These are phyloP conservation scores for Yamadazyma sp. DNA, from an alignment of 1,139 yeast genomes.

Conservation along the genomic window DNA sequence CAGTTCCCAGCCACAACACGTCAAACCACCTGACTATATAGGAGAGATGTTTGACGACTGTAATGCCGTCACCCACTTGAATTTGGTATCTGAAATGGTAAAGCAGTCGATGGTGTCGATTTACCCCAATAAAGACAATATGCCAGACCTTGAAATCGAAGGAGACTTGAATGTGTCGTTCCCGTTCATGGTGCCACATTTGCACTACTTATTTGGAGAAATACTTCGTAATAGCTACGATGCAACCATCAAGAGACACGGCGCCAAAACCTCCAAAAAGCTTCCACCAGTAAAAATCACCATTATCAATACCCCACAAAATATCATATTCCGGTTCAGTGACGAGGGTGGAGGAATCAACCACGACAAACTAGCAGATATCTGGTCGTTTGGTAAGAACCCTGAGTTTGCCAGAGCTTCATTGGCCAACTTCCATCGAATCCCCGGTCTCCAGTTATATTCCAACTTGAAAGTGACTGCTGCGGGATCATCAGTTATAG, in stretches of 20 bases:
- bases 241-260: constrained; percentile 60
- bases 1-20: constrained; percentile 39
- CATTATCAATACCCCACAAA: constrained; percentile 63
- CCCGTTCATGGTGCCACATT: constrained; percentile 82
- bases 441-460: constrained; percentile 57
- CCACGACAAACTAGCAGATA: constrained; percentile 53
- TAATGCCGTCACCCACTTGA: constrained; percentile 68
- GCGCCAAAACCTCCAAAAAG: constrained; percentile 25
- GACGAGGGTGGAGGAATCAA: constrained; percentile 90
- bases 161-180: constrained; percentile 65
- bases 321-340: constrained; percentile 73
- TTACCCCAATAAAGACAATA: constrained; percentile 52
- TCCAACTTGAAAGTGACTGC: constrained; percentile 41
- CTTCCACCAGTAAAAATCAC: constrained; percentile 75
- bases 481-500: constrained; percentile 40
- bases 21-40: constrained; percentile 65
- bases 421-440: constrained; percentile 61
- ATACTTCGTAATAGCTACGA: constrained; percentile 80
- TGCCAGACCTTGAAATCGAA: constrained; percentile 76
- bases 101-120: constrained; percentile 42
- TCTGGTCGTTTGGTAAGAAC: constrained; percentile 84
- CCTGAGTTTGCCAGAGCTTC: constrained; percentile 58
- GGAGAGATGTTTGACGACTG: constrained; percentile 87
- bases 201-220: constrained; percentile 84
- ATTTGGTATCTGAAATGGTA: constrained; percentile 51